A percentile compares a stretch with the other conserved stretches of the same genome.
phyloP scores from a whole-genome alignment of 1,284 basidiomycete species.

The Trametes pubescens region DNA sequence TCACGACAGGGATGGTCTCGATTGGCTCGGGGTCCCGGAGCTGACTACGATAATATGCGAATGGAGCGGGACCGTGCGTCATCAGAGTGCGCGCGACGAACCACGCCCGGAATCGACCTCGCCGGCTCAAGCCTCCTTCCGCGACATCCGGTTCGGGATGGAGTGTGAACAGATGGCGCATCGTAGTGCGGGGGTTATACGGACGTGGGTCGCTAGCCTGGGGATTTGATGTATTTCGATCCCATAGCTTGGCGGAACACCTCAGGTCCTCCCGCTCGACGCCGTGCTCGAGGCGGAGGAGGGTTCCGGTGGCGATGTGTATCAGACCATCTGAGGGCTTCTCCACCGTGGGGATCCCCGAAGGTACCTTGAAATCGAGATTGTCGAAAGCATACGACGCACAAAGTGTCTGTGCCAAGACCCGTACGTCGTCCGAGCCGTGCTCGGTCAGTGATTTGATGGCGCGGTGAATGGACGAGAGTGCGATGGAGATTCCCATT shows the following conservation, averaged over 20 bases:
- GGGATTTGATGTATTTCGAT: slow-evolving; percentile 22
- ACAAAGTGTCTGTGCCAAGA: not conserved
- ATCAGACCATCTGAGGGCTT: slow-evolving; percentile 22
- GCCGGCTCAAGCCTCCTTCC: slow-evolving; percentile 32
- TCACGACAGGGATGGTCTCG: slow-evolving; percentile 40
- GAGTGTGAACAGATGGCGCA: slow-evolving; percentile 20
- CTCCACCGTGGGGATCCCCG: slow-evolving; percentile 37
- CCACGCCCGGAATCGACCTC: slow-evolving; percentile 40
- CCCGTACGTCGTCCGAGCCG: not conserved
- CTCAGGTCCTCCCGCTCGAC: slow-evolving; percentile 39
- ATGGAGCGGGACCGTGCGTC: slow-evolving; percentile 36
- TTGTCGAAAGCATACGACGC: slow-evolving; percentile 36
- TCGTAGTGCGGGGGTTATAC: slow-evolving; percentile 15
- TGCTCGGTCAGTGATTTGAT: not conserved
- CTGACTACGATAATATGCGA: slow-evolving; percentile 24
- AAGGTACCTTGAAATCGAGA: slow-evolving; percentile 42
- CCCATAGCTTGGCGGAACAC: slow-evolving; percentile 44
- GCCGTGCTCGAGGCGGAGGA: slow-evolving; percentile 39
- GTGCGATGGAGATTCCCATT: slow-evolving; percentile 40
- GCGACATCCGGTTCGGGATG: slow-evolving; percentile 29
- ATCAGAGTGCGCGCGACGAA: slow-evolving; percentile 37
- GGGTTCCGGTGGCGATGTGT: slow-evolving; percentile 42
- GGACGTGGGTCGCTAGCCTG: slow-evolving; percentile 21
- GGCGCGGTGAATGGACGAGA: slow-evolving; percentile 27
- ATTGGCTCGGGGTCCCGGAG: slow-evolving; percentile 38